Evolutionary conservation across 2,329 filamentous ascomycete genomes (phyloP).

Genomic region (Tolypocladium ophioglossoides): DNA sequence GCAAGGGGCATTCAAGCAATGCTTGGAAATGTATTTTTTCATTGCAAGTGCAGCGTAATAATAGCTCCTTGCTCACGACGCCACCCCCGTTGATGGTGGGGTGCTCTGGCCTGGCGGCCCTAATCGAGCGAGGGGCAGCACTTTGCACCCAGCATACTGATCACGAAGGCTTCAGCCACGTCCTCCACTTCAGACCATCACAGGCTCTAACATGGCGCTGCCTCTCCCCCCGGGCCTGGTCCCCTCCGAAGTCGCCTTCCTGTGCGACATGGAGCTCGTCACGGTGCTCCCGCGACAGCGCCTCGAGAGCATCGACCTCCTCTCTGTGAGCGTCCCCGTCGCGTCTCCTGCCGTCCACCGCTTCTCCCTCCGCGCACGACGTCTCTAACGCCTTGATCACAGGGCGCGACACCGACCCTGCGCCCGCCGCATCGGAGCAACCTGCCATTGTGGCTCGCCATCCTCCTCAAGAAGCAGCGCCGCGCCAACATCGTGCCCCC

Average conservation of each 20-base stretch:
- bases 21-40: background rate
- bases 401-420: constrained; percentile 71
- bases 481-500: constrained; percentile 89
- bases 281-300: constrained; percentile 86
- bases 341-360: constrained; percentile 3
- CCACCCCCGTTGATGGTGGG: background rate
- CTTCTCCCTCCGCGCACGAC: background rate
- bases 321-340: constrained; percentile 56
- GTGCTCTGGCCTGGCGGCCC: background rate
- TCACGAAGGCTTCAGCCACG: background rate
- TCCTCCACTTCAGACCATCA: background rate
- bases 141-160: background rate
- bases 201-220: constrained; percentile 27
- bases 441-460: constrained; percentile 86
- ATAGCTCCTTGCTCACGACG: background rate
- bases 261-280: constrained; percentile 96
- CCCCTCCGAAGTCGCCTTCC: constrained; percentile 81
- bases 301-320: constrained; percentile 73
- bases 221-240: constrained; percentile 50
- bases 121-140: background rate
- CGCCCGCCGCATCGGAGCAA: constrained; percentile 70
- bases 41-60: background rate
- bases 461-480: constrained; percentile 87
- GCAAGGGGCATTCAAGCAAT: background rate
- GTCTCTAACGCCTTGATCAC: constrained; percentile 2